A percentile compares a stretch with the other conserved stretches of the same genome.
Conservation (phyloP, 2,329 filamentous ascomycete species). For the Botrytis cinerea region DNA sequence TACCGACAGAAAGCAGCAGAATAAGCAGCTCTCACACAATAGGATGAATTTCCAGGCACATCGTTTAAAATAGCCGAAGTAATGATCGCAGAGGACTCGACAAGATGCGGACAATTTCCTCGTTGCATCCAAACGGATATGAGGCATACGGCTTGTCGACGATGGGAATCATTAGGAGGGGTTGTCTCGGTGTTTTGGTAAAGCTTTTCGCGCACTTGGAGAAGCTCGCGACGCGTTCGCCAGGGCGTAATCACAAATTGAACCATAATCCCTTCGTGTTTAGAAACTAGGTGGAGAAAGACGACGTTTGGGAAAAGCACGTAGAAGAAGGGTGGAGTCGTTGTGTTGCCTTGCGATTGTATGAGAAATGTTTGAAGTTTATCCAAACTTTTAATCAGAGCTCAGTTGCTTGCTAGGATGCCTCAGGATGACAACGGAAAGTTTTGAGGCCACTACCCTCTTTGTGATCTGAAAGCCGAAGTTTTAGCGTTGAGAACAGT, state of each 20-base stretch:
- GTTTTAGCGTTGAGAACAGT: neutral
- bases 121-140: conserved; percentile 71
- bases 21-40: conserved; percentile 69
- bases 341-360: neutral
- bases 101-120: conserved; percentile 73
- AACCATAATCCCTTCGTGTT: conserved; percentile 52
- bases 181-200: conserved; percentile 48
- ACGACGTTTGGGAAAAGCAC: neutral
- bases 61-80: conserved; percentile 70
- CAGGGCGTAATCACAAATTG: conserved; percentile 75
- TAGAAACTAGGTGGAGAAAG: neutral
- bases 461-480: neutral
- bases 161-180: conserved; percentile 58
- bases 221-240: conserved; percentile 66
- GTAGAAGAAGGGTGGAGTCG: neutral
- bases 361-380: conserved; percentile 6
- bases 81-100: conserved; percentile 76
- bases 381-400: neutral
- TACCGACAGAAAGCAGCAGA: conserved; percentile 74
- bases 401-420: neutral
- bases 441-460: neutral
- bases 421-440: neutral
- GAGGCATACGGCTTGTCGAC: conserved; percentile 53
- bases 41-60: conserved; percentile 44
- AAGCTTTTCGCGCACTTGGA: conserved; percentile 64